Base-by-base conservation (phyloP, 2,329 filamentous ascomycete species). In the Lecanicillium sp. region DNA sequence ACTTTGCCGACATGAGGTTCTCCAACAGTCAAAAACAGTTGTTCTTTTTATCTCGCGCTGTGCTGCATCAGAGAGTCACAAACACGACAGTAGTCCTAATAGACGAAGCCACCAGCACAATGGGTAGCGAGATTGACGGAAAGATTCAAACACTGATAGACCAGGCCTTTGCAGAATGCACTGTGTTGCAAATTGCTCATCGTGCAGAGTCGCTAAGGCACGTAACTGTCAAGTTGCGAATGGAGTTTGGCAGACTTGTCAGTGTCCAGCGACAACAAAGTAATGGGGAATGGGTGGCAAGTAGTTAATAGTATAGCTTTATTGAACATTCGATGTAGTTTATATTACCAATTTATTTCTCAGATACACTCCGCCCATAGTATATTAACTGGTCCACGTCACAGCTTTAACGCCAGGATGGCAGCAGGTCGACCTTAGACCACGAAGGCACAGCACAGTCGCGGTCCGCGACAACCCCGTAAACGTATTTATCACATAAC, bases 21-120 rank as follows among this genome's bases (percentile, higher is more conserved):
- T 44, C 47, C 2, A 20, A 15, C 5, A 43, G 47, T 15, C 47
- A 49, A 2, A 38, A 32, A 6, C 47, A 44, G 35, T 20, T 44
- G 11, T 11, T 49, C 5, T 49, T 37, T 15, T 21, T 49, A 6
- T 39, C 19, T 4, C 32, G 47, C 5, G 40, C 20, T 19, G 44
- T 44, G 9, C 6, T 49, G 11, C 47, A 49, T 11, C 29, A 47
- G 11, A 21, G 12, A 4, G 35, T 37, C 6, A 15, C 15, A 11
- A 35, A 27, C 8, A 47, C 36, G 3, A 43, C 15, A 9, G 32
- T 44, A 6, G 40, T 49, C 3, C 20, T 49, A 5, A 38, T 49
- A 14, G 47, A 49, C 8, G 47, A 49, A 11, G 47, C 33, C 3
- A 49, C 47, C 3, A 44, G 47, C 21, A 37, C 33, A 8, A 49